Base-by-base conservation (phyloP, 2,329 filamentous ascomycete species). In the Colletotrichum noveboracense region DNA sequence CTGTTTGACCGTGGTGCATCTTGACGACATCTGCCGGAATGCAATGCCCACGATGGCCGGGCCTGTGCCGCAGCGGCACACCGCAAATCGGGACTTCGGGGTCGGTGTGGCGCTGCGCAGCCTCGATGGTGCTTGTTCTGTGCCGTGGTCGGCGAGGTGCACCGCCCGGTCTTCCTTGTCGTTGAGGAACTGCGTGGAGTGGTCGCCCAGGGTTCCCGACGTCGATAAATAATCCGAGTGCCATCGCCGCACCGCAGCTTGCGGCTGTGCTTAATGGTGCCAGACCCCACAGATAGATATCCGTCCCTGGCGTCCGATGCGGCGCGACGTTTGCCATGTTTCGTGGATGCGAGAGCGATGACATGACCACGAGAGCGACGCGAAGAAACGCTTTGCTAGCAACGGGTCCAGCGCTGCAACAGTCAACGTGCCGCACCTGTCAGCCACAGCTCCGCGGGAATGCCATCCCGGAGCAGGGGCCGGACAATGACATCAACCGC, bases 231-330 rank as follows among this genome's bases (percentile, higher is more conserved):
- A 48, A 9, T 14, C 60, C 66, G 60, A 74, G 60, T 60, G 36
- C 60, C 32, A 58, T 64, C 69, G 26, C 43, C 55, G 62, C 73
- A 70, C 61, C 69, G 38, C 72, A 62, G 67, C 68, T 28, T 75
- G 69, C 73, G 73, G 73, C 73, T 75, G 70, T 75, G 64, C 70
- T 68, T 26, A 75, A 75, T 66, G 26, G 56, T 68, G 38, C 64
- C 34, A 68, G 62, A 30, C 56, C 43, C 60, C 73, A 66, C 70
- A 52, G n/a, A 28, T 21, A 34, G 64, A 7, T 61, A 48, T 16
- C 14, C 34, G 36, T 34, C 28, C 69, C 69, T 26, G 55, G 61
- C 61, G 43, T 36, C 62, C 61, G 38, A 48, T 30, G 64, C 43
- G 64, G 55, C 67, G 69, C 38, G 32, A 34, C 43, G 24, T 58